Percentiles rank a stretch among this genome's conserved stretches.
Evolutionary conservation across 306 rosid genomes (phyloP).

Genomic region (Mimosa bimucronata): DNA sequence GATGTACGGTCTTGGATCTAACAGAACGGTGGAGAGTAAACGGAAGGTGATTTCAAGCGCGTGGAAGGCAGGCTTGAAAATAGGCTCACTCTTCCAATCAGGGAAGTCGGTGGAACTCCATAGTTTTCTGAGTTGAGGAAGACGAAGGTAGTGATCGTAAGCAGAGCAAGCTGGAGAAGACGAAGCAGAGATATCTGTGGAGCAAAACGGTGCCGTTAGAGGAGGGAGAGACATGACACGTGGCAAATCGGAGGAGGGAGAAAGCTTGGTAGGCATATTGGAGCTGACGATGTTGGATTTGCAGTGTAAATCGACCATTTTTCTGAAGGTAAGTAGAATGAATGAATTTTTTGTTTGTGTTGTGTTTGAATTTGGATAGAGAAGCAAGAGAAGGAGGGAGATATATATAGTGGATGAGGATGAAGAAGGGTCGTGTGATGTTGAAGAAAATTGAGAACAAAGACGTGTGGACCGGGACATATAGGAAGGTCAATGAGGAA

Average conservation of each 20-base stretch:
- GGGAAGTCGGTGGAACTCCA: slow-evolving; percentile 70
- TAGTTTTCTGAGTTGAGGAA: slow-evolving; percentile 61
- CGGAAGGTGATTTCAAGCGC: slow-evolving; percentile 86
- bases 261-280: slow-evolving; percentile 56
- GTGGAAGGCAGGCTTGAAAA: slow-evolving; percentile 73
- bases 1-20: slow-evolving; percentile 71
- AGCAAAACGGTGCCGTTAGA: slow-evolving; percentile 41
- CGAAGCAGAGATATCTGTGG: slow-evolving; percentile 59
- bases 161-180: slow-evolving; percentile 57
- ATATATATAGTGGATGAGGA: slow-evolving; percentile 50
- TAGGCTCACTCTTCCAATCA: slow-evolving; percentile 68
- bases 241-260: slow-evolving; percentile 49
- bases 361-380: slow-evolving; percentile 12
- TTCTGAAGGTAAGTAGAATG: background rate
- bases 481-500: background rate
- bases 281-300: slow-evolving; percentile 65
- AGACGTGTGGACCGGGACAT: slow-evolving; percentile 72
- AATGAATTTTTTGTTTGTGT: background rate
- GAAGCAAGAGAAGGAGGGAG: slow-evolving; percentile 4
- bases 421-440: slow-evolving; percentile 9
- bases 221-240: slow-evolving; percentile 46
- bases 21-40: slow-evolving; percentile 60
- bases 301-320: slow-evolving; percentile 81
- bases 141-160: slow-evolving; percentile 75
- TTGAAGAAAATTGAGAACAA: slow-evolving; percentile 18